A percentile compares a stretch with the other conserved stretches of the same genome.
Conservation (phyloP, 768 basidiomycete genomes). For the Boletus tomentosulus region DNA sequence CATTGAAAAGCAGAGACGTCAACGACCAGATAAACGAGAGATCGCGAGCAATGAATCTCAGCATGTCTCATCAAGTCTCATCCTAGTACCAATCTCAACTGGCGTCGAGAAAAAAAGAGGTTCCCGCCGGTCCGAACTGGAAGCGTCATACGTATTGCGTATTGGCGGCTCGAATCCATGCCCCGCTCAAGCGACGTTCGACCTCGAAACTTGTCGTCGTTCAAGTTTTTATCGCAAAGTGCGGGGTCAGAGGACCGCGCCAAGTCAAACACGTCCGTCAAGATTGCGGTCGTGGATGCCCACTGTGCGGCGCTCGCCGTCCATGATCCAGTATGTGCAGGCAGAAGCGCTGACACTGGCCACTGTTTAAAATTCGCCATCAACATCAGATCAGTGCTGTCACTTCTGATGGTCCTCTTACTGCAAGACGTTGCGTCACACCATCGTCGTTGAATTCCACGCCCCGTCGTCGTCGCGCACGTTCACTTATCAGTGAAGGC, state of each 20-base stretch:
- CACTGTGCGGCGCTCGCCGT: neutral
- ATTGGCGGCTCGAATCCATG: neutral
- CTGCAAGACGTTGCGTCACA: neutral
- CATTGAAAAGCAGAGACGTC: neutral
- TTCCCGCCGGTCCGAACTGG: neutral
- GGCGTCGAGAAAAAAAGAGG: neutral
- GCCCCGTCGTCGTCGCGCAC: slow-evolving; percentile 10
- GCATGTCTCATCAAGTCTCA: too few species aligned
- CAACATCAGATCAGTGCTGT: neutral
- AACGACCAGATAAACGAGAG: neutral
- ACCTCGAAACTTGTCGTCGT: neutral
- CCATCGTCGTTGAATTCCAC: neutral
- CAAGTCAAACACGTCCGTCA: neutral
- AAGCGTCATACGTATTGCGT: neutral
- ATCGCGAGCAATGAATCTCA: neutral
- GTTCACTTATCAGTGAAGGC: slow-evolving; percentile 21
- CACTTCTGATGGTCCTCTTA: neutral
- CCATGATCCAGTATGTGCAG: neutral
- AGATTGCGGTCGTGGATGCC: neutral
- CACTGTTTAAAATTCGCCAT: neutral
- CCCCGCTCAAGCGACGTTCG: neutral
- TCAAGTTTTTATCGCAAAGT: neutral
- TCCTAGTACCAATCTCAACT: neutral
- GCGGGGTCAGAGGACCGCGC: neutral
- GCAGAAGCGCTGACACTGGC: neutral